phyloP scores from a whole-genome alignment of 345 rosid species.

The Lepidium aucheri region DNA sequence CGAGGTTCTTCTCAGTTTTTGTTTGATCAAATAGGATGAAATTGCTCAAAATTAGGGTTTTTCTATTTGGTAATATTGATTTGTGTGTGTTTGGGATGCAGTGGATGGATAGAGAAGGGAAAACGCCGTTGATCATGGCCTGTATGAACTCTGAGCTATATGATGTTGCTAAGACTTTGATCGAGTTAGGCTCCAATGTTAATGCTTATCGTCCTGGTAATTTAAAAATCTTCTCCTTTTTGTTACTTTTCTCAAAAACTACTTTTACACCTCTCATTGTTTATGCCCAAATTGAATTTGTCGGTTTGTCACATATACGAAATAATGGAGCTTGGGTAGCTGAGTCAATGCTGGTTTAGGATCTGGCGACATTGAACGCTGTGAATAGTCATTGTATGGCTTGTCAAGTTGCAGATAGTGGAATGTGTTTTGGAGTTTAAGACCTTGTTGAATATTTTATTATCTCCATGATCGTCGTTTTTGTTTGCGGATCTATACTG shows the following conservation, averaged over 20 bases:
- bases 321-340: background rate
- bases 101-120: slow-evolving; percentile 93
- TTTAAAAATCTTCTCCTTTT: background rate
- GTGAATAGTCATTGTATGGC: background rate
- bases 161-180: slow-evolving; percentile 69
- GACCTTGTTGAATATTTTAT: background rate
- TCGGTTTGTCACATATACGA: background rate
- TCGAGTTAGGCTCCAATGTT: slow-evolving; percentile 80
- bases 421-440: background rate
- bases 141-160: slow-evolving; percentile 58
- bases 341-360: background rate
- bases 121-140: slow-evolving; percentile 83
- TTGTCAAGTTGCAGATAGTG: background rate
- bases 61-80: background rate
- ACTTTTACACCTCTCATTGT: background rate
- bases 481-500: background rate
- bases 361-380: background rate
- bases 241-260: background rate
- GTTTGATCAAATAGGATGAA: background rate
- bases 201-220: slow-evolving; percentile 86
- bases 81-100: slow-evolving; percentile 19
- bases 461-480: background rate
- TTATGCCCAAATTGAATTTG: background rate
- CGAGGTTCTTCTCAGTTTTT: slow-evolving; percentile 39
- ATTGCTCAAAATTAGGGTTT: slow-evolving; percentile 6